These are phyloP conservation scores for Prorocentrum cordatum DNA, from an alignment of 169 alveolate species.

Conservation along the genomic window DNA sequence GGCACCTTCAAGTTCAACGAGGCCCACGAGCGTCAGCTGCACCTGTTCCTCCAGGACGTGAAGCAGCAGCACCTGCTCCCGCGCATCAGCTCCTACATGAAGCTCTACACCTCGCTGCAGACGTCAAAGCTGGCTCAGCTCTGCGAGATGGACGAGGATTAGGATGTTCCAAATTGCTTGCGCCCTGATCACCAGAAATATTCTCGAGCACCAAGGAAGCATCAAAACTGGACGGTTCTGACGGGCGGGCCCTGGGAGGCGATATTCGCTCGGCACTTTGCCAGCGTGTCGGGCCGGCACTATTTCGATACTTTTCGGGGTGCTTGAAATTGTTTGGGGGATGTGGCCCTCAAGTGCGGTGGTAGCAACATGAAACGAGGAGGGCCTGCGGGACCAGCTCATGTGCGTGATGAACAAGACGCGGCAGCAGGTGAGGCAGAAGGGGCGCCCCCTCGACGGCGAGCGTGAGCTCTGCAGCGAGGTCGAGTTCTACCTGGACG, in stretches of 20 bases:
- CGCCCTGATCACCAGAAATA: no score
- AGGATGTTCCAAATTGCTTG: no score
- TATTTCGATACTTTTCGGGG: no score
- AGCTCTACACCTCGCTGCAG: conserved; percentile 64
- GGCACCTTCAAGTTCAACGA: neutral
- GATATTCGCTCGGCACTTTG: no score
- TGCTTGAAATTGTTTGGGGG: no score
- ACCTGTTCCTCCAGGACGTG: conserved; percentile 53
- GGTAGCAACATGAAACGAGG: no score
- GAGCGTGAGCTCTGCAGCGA: conserved; percentile 33
- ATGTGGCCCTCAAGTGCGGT: no score
- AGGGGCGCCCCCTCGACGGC: no score
- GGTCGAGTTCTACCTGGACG: conserved; percentile 64
- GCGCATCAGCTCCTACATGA: conserved; percentile 60
- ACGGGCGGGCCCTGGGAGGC: no score
- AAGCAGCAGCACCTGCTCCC: conserved; percentile 61
- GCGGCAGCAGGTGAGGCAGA: conserved; percentile 48
- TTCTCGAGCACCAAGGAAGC: no score
- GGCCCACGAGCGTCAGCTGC: conserved; percentile 65
- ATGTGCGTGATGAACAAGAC: conserved; percentile 69
- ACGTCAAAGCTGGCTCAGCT: conserved; percentile 68
- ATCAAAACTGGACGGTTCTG: no score
- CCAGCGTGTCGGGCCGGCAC: no score
- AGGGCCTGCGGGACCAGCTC: conserved; percentile 65
- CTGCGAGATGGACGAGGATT: conserved; percentile 62